Evolutionary conservation across 2,329 filamentous ascomycete genomes (phyloP).

Genomic region (Dothistroma septosporum): DNA sequence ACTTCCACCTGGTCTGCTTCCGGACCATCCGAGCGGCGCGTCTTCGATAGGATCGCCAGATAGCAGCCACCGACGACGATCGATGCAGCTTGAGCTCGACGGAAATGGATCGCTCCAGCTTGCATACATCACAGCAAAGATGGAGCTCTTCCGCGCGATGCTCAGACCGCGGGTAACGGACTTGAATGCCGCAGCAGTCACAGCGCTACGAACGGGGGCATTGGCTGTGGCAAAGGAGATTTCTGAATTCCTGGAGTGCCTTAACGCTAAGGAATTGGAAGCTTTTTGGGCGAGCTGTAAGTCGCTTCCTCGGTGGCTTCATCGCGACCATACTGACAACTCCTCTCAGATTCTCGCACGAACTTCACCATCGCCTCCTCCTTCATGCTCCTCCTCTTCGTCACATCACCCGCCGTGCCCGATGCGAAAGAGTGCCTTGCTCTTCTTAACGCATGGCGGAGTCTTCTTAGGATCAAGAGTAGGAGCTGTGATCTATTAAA

Average conservation of each 20-base stretch:
- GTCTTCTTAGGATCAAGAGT: conserved; percentile 32
- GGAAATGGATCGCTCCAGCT: conserved; percentile 47
- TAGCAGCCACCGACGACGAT: conserved; percentile 12
- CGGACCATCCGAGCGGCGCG: conserved; percentile 12
- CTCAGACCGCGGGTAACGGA: conserved; percentile 39
- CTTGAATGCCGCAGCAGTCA: conserved; percentile 27
- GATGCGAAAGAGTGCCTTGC: conserved; percentile 33
- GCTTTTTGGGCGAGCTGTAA: conserved; percentile 36
- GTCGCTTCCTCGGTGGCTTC: conserved; percentile 6
- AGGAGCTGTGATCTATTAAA: conserved; percentile 35
- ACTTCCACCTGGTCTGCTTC: conserved; percentile 38
- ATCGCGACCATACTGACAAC: neutral
- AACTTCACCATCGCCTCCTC: conserved; percentile 36
- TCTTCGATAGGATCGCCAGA: conserved; percentile 18
- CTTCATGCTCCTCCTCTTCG: conserved; percentile 35
- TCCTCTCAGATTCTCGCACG: conserved; percentile 30
- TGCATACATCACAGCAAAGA: conserved; percentile 51
- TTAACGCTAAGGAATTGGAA: conserved; percentile 32
- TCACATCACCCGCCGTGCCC: conserved; percentile 26
- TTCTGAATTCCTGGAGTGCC: conserved; percentile 29
- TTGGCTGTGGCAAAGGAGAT: conserved; percentile 32
- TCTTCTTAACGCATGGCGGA: conserved; percentile 32
- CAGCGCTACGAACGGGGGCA: conserved; percentile 33
- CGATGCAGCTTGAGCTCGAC: conserved; percentile 43
- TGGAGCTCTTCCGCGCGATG: conserved; percentile 50